phyloP scores from a whole-genome alignment of 768 basidiomycete genomes.

The Mycena albidolilacea region DNA sequence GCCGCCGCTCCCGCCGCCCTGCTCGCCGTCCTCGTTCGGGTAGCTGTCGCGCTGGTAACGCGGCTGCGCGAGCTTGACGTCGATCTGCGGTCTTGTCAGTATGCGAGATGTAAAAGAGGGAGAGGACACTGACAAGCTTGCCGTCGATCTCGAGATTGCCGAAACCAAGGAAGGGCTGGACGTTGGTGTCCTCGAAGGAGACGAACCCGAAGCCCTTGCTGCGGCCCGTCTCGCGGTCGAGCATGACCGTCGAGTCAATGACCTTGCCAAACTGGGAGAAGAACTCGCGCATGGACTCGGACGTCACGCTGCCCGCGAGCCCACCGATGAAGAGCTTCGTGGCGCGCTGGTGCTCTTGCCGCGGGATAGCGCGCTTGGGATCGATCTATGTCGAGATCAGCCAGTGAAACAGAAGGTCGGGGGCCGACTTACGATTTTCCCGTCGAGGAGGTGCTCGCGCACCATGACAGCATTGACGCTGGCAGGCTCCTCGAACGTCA shows the following conservation, averaged over 20 bases:
- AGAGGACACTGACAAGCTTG: constrained; percentile 78
- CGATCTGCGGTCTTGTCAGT: constrained; percentile 72
- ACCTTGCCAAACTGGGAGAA: constrained; percentile 96
- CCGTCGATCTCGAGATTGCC: constrained; percentile 95
- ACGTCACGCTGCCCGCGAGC: constrained; percentile 91
- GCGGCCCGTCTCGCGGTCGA: constrained; percentile 94
- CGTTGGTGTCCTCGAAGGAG: constrained; percentile 93
- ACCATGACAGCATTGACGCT: constrained; percentile 98
- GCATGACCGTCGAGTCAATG: constrained; percentile 98
- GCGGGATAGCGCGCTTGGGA: constrained; percentile 98
- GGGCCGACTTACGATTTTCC: constrained; percentile 88
- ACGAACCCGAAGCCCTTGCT: constrained; percentile 99
- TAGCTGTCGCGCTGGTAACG: constrained; percentile 83
- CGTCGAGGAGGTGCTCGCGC: constrained; percentile 94
- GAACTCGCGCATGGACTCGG: constrained; percentile 93
- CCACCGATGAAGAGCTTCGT: constrained; percentile 98
- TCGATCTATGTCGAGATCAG: constrained; percentile 80
- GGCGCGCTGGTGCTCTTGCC: constrained; percentile 93
- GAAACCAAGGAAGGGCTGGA: constrained; percentile 89
- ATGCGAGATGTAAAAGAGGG: not conserved
- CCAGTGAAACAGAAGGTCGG: constrained; percentile 1
- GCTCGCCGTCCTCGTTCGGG: constrained; percentile 62
- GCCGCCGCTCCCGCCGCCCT: constrained; percentile 52
- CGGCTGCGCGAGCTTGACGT: constrained; percentile 97
- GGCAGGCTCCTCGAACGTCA: constrained; percentile 94